Evolutionary conservation across 352 stramenopile genomes (phyloP).

Genomic region (Phytophthora podocarpi): DNA sequence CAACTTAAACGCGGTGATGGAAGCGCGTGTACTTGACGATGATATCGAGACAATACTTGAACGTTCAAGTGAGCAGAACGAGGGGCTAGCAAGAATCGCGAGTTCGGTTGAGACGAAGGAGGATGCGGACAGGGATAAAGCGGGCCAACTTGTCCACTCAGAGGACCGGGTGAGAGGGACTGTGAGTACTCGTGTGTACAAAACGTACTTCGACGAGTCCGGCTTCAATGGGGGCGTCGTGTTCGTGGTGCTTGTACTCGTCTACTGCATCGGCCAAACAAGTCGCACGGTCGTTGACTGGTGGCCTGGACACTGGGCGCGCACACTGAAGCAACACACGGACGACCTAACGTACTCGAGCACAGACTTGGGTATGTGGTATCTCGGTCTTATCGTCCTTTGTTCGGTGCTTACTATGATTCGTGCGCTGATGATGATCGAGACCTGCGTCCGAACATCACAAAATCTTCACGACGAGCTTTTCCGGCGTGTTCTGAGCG

Average conservation of each 20-base stretch:
- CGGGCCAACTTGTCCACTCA: constrained; percentile 15
- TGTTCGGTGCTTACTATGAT: constrained; percentile 29
- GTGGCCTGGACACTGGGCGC: constrained; percentile 37
- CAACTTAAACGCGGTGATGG: no score
- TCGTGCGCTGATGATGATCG: constrained; percentile 43
- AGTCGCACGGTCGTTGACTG: constrained; percentile 29
- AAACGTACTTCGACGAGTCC: constrained; percentile 45
- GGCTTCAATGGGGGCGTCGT: constrained; percentile 29
- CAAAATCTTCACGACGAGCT: constrained; percentile 55
- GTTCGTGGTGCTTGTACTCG: not conserved
- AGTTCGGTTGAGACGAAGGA: no score
- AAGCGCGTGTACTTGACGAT: no score
- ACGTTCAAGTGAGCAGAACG: no score
- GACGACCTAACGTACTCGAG: constrained; percentile 41
- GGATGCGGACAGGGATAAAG: not conserved
- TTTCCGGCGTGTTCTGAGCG: constrained; percentile 50
- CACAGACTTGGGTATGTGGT: constrained; percentile 42
- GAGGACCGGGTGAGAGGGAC: constrained; percentile 46
- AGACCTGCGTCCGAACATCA: constrained; percentile 40
- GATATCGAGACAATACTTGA: no score
- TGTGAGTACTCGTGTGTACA: constrained; percentile 36
- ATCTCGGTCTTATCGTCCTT: constrained; percentile 41
- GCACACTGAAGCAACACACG: no score
- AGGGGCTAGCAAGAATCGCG: no score
- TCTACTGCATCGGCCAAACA: constrained; percentile 16